These are phyloP conservation scores for Paradendryphiella salina DNA, from an alignment of 2,329 filamentous ascomycete genomes.

Conservation along the genomic window DNA sequence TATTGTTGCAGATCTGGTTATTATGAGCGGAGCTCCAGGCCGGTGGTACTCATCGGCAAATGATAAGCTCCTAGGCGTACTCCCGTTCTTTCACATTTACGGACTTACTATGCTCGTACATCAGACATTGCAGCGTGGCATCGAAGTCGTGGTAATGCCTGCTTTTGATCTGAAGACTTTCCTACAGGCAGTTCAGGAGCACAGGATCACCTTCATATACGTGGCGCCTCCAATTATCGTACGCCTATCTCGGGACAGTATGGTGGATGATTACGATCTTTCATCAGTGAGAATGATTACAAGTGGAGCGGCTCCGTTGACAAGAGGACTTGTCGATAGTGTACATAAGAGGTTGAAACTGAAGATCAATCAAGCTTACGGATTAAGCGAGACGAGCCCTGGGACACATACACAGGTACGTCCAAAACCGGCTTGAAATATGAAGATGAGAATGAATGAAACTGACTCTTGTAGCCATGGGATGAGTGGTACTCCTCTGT, in stretches of 20 bases:
- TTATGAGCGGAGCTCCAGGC: conserved; percentile 82
- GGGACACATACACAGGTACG: conserved; percentile 33
- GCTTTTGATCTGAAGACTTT: conserved; percentile 80
- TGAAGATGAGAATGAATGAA: not conserved
- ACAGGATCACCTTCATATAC: conserved; percentile 74
- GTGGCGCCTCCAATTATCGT: conserved; percentile 84
- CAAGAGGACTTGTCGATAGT: conserved; percentile 73
- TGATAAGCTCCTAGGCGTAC: conserved; percentile 74
- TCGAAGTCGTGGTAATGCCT: conserved; percentile 69
- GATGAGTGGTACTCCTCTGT: conserved; percentile 46
- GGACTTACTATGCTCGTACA: conserved; percentile 75
- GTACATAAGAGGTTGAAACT: conserved; percentile 69
- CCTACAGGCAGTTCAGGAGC: conserved; percentile 72
- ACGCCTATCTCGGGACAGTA: conserved; percentile 73
- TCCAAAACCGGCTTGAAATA: not conserved
- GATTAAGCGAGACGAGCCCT: conserved; percentile 31
- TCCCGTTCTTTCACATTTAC: conserved; percentile 93
- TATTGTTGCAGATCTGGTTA: conserved; percentile 69
- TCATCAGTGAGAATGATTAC: conserved; percentile 78
- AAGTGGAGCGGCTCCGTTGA: conserved; percentile 81
- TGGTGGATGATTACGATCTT: conserved; percentile 78
- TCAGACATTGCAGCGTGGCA: conserved; percentile 66
- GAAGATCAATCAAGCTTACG: conserved; percentile 33
- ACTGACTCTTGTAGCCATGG: conserved; percentile 21
- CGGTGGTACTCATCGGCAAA: conserved; percentile 66